Conservation (phyloP, 805 yeast species). For the Sugiyamaella smithiae region DNA sequence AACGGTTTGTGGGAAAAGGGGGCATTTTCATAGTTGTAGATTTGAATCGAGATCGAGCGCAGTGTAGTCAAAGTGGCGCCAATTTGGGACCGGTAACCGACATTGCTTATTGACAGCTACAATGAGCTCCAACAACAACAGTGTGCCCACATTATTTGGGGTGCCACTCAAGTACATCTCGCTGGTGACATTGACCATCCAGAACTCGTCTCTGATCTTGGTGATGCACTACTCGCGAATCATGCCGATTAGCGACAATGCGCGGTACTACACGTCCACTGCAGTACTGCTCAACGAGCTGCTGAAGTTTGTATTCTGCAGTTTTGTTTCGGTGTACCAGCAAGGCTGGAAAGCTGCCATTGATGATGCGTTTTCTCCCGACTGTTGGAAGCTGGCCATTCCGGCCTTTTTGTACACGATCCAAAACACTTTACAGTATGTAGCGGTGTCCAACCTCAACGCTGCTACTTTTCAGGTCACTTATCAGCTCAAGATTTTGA, state of each 20-base stretch:
- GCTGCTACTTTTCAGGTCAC: constrained; percentile 45
- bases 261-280: constrained; percentile 39
- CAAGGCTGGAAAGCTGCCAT: constrained; percentile 28
- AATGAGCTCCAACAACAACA: constrained; percentile 9
- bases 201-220: constrained; percentile 39
- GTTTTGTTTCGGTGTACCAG: constrained; percentile 26
- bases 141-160: constrained; percentile 25
- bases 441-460: constrained; percentile 41
- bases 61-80: too few relatives aligned
- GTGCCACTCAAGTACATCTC: constrained; percentile 36
- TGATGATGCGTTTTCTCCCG: constrained; percentile 35
- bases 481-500: constrained; percentile 42
- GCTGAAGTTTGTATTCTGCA: constrained; percentile 35
- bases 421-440: constrained; percentile 41
- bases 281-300: constrained; percentile 42
- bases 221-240: constrained; percentile 44
- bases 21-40: too few relatives aligned
- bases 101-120: too few relatives aligned
- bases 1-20: too few relatives aligned
- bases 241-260: constrained; percentile 32
- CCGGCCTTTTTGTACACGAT: constrained; percentile 42
- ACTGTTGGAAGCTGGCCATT: constrained; percentile 41
- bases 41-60: too few relatives aligned
- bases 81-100: too few relatives aligned
- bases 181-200: constrained; percentile 37